Evolutionary conservation across 1,139 yeast species (phyloP).

Genomic region (Candida anutae): DNA sequence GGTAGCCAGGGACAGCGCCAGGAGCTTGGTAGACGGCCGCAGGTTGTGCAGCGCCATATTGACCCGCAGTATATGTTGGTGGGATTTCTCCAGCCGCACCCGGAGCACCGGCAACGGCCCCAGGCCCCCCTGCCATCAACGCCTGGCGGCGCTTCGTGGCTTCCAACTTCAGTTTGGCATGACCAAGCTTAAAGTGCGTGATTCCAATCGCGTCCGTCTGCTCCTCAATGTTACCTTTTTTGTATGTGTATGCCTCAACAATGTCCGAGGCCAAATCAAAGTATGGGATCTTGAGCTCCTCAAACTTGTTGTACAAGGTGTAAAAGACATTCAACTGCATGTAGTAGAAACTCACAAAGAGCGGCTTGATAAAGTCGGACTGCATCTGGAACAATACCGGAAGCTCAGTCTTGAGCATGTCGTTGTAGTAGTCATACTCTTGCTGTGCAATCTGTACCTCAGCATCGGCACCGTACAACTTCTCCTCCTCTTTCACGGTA

Average conservation of each 20-base stretch:
- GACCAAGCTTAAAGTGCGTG: constrained; percentile 85
- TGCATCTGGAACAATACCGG: constrained; percentile 84
- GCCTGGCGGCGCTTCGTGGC: constrained; percentile 74
- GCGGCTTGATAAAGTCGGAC: constrained; percentile 84
- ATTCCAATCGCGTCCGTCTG: constrained; percentile 78
- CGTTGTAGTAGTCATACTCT: constrained; percentile 93
- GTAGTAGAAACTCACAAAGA: constrained; percentile 88
- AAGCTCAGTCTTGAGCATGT: constrained; percentile 82
- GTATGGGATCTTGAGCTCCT: constrained; percentile 93
- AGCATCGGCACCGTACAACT: constrained; percentile 79
- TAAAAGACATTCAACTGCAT: constrained; percentile 97
- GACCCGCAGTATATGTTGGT: constrained; percentile 15
- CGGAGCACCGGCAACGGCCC: constrained; percentile 21
- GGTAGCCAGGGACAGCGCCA: constrained; percentile 7
- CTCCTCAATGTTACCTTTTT: constrained; percentile 89
- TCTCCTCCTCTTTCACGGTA: constrained; percentile 85
- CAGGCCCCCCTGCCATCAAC: constrained; percentile 24
- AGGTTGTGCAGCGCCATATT: constrained; percentile 13
- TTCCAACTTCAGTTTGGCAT: constrained; percentile 77
- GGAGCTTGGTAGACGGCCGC: constrained; percentile 15
- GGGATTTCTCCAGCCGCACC: constrained; percentile 6
- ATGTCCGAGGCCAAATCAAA: constrained; percentile 82
- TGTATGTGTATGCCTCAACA: constrained; percentile 65
- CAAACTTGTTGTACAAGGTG: constrained; percentile 84
- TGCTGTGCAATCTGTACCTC: constrained; percentile 88